phyloP scores from a whole-genome alignment of 1,284 basidiomycete species.

The Stereum hirsutum region DNA sequence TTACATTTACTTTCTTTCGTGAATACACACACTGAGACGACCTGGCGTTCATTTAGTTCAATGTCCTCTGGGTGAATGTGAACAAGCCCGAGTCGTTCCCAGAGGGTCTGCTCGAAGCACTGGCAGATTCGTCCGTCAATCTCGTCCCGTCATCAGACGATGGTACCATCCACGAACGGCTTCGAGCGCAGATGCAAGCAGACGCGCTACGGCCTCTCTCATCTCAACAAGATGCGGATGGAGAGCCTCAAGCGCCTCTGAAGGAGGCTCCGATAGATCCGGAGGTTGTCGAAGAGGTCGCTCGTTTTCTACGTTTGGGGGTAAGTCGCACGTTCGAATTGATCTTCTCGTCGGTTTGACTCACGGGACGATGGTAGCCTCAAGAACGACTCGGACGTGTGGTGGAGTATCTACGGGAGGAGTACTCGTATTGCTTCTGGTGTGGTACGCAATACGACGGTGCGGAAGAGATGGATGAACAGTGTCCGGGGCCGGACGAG shows the following conservation, averaged over 20 bases:
- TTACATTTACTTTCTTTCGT: background rate
- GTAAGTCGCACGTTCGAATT: conserved; percentile 37
- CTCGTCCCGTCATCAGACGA: conserved; percentile 17
- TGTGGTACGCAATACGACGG: conserved; percentile 71
- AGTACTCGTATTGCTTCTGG: conserved; percentile 78
- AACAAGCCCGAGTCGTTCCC: conserved; percentile 57
- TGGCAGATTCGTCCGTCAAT: conserved; percentile 31
- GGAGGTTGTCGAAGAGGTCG: conserved; percentile 55
- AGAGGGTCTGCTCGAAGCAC: conserved; percentile 45
- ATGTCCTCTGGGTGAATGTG: conserved; percentile 69
- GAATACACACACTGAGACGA: background rate
- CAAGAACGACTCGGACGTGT: conserved; percentile 60
- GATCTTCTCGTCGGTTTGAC: conserved; percentile 1
- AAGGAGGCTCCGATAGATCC: conserved; percentile 30
- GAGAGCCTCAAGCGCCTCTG: conserved; percentile 16
- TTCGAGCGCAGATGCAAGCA: conserved; percentile 58
- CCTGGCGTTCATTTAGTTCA: conserved; percentile 49
- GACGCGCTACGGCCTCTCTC: conserved; percentile 52
- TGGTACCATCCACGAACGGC: conserved; percentile 32
- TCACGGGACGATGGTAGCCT: conserved; percentile 33
- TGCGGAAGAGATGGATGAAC: conserved; percentile 46
- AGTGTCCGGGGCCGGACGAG: conserved; percentile 72
- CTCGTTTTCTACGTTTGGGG: conserved; percentile 57
- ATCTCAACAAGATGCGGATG: conserved; percentile 20
- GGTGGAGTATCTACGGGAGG: conserved; percentile 62